Evolutionary conservation across 2,329 filamentous ascomycete genomes (phyloP), one percentile per base, ranked within the genome.

Genomic region (Ramichloridium luteum): DNA sequence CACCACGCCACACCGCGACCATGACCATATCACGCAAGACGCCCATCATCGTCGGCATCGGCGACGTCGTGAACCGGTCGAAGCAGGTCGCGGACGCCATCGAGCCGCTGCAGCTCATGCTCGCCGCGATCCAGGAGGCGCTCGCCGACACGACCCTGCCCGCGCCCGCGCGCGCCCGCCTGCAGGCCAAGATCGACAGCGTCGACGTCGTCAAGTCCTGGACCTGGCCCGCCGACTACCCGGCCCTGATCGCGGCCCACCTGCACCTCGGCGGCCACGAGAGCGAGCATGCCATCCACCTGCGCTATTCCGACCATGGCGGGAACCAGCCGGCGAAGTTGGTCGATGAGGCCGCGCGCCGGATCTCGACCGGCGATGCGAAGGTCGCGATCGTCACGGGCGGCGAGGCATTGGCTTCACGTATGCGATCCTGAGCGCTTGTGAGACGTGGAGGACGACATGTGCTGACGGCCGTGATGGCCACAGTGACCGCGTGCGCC

Each of bases 151-250:
- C 65, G 1, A 52, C 49, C 1, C 42, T 61, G 6, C 18, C 35
- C 6, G 44, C 49, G 9, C 44, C 49, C 2, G 23, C 46, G 2
- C 35, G 48, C 2, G 31, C 45, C 4, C 40, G 41, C 8, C 47
- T 76, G 0, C 59, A 60, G 37, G 44, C 55, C 0, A 51, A 53
- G 1, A 66, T 76, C 31, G 73, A 78, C 46, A 71, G 67, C 41
- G 59, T 80, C 27, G 67, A 48, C 26, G 64, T 77, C 3, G 72
- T 78, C 6, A 63, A 61, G 25, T 71, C 70, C 0, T 80, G 74
- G 74, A 77, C 74, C 0, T 78, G 74, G 74, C 65, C 68, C 1
- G 79, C 79, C 46, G 53, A 60, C 1, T 67, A 79, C 46, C 71
- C 74, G 0, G 60, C 58, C 4, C 53, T 72, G 1, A 47, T 80